Conservation (phyloP, 768 basidiomycete species). For the Agaricus blazei region DNA sequence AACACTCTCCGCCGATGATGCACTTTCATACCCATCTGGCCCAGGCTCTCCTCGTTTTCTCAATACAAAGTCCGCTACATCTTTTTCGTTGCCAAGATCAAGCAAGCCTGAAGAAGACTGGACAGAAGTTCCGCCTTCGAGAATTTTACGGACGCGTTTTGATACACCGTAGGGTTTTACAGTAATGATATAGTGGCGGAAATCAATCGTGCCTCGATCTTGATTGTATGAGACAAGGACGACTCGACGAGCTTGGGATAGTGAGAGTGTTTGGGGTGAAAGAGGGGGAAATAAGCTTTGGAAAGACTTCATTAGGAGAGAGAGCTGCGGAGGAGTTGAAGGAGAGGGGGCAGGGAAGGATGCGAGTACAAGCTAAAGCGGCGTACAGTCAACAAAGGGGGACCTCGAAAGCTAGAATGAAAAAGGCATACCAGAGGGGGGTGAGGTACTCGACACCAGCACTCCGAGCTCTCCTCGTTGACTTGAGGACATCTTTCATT, state of each 20-base stretch:
- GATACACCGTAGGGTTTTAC: slow-evolving; percentile 95
- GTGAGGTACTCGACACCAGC: slow-evolving; percentile 88
- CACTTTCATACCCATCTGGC: slow-evolving; percentile 71
- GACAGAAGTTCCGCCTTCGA: slow-evolving; percentile 51
- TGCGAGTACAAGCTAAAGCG: slow-evolving; percentile 78
- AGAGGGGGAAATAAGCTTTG: slow-evolving; percentile 96
- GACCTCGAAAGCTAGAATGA: neutral
- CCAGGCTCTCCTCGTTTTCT: slow-evolving; percentile 58
- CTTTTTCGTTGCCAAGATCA: slow-evolving; percentile 85
- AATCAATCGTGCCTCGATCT: slow-evolving; percentile 80
- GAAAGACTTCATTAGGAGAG: slow-evolving; percentile 93
- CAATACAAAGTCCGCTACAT: slow-evolving; percentile 93
- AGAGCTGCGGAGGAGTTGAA: slow-evolving; percentile 74
- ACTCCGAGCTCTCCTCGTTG: slow-evolving; percentile 61
- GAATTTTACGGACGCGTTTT: slow-evolving; percentile 79
- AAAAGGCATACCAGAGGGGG: slow-evolving; percentile 73
- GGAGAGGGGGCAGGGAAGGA: slow-evolving; percentile 78
- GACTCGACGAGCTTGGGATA: slow-evolving; percentile 89
- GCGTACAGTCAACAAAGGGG: neutral
- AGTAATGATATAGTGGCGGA: slow-evolving; percentile 93
- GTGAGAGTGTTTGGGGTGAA: slow-evolving; percentile 68
- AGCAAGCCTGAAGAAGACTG: slow-evolving; percentile 43
- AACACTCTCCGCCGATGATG: slow-evolving; percentile 75
- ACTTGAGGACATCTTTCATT: slow-evolving; percentile 74
- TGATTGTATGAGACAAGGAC: slow-evolving; percentile 91